Evolutionary conservation across 2,329 filamentous ascomycete species (phyloP), one percentile per base, ranked within the genome.

Genomic region (Paraphaeosphaeria minitans): DNA sequence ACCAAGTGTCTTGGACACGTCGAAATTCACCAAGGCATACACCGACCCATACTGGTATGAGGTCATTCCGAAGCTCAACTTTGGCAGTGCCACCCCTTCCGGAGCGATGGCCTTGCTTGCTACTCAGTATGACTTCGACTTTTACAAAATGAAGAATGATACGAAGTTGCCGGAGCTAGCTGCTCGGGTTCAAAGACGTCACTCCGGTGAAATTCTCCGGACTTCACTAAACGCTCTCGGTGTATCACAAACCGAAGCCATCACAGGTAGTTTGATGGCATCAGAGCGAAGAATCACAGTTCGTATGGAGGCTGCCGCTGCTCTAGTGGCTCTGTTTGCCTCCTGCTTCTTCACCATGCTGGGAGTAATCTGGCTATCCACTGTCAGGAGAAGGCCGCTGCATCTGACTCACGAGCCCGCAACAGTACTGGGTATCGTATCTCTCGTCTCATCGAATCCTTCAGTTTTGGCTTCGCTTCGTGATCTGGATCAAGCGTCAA

Each of bases 161-260:
- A 46, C 27, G 14, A 55, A 47, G 1, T 14, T 63, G 41, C n/a
- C 58, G 12, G 31, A 42, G 3, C 35, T 29, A 33, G 53, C 53
- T 14, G 53, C 53, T 13, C 37, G 31, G 24, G 14, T 49, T 9
- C 43, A 48, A 43, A 47, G 53, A 22, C 60, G 66, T 4, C 60
- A 66, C 35, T 67, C 67, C 33, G 60, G 63, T 19, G 64, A 68
- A 24, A 12, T 67, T 1, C 35, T 66, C 1, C 37, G 55, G n/a
- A 59, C 42, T 29, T 61, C 62, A 16, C 45, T 66, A 10, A 49
- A 35, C n/a, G 46, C 56, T 21, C 16, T 29, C 16, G 41, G 47
- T 6, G 24, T 41, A 7, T 33, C 41, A 14, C 31, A 52, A 4
- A 33, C 35, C 10, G 54, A 59, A 35, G 47, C n/a, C 5, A 21